Evolutionary conservation across 2,329 filamentous ascomycete genomes (phyloP).

Genomic region (Trichoderma hamatum): DNA sequence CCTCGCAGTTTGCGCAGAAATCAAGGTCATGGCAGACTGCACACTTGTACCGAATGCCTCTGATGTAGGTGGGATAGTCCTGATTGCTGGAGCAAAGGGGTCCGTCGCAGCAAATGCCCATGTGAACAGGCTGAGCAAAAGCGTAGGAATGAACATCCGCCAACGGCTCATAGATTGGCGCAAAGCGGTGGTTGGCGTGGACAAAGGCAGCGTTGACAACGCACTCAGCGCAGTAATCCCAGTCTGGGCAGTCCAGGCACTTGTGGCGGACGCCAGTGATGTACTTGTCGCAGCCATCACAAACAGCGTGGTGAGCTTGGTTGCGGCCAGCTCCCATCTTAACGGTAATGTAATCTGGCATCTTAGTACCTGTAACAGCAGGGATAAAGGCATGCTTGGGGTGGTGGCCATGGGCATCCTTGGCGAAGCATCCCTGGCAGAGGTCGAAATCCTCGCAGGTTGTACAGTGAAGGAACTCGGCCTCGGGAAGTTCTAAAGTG

Average conservation of each 20-base stretch:
- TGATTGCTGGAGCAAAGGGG: constrained; percentile 72
- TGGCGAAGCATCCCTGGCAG: constrained; percentile 78
- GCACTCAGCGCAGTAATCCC: constrained; percentile 89
- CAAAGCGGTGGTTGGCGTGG: constrained; percentile 87
- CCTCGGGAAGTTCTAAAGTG: constrained; percentile 66
- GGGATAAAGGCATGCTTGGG: constrained; percentile 80
- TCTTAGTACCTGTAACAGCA: constrained; percentile 63
- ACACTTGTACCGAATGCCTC: constrained; percentile 92
- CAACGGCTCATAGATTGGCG: constrained; percentile 78
- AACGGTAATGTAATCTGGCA: constrained; percentile 63
- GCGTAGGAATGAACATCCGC: constrained; percentile 31
- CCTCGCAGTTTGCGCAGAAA: constrained; percentile 94
- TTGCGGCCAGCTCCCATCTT: constrained; percentile 81
- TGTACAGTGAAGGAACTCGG: constrained; percentile 81
- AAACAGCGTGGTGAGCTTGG: constrained; percentile 82
- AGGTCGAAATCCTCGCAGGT: constrained; percentile 90
- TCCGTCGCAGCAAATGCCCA: constrained; percentile 92
- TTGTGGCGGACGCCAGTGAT: constrained; percentile 93
- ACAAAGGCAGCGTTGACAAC: constrained; percentile 65
- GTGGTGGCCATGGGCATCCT: constrained; percentile 83
- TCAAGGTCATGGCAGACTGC: constrained; percentile 93
- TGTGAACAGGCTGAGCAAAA: constrained; percentile 58
- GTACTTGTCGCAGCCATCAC: constrained; percentile 87
- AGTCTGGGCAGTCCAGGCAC: constrained; percentile 95
- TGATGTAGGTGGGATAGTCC: constrained; percentile 70